Base-by-base conservation (phyloP, 148 eudicot species). In the Camellia lanceoleosa region DNA sequence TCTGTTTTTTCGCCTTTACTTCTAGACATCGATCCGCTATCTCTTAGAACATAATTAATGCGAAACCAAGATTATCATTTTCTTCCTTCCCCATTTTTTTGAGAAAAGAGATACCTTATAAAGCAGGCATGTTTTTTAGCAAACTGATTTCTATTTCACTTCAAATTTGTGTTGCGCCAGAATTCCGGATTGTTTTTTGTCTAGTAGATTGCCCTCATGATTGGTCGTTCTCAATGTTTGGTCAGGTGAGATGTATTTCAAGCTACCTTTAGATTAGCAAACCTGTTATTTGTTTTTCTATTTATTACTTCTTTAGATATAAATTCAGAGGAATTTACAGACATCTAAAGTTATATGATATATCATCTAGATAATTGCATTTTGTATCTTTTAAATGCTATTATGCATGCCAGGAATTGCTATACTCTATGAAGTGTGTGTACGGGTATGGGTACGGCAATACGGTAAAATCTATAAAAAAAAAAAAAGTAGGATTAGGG, bases 191-290 rank as follows among this genome's bases (percentile, higher is more conserved):
- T 42, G 68, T 94, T 76, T 94, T 87, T 78, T 87, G 88, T 71
- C 82, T 94, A 10, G 92, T 87, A 81, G 89, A 92, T 73, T 89
- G 94, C 79, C 98, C 98, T 42, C 98, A 94, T 79, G 98, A 94
- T 87, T 94, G 98, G 98, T 87, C 92, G 71, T 94, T 94, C 80
- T 19, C 38, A 30, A 30, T 30, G 38, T 30, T 30, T 30, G 38
- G 38, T 1, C 1, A 1, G 38, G 38, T 30, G 38, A 30, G 38
- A 30, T 30, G 38, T 30, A 30, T 30, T 30, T 30, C 38, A 30
- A 30, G 38, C 38, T 30, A 1, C 38, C 38, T 30, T 30, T 30
- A 30, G 38, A 30, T 30, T 30, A 1, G 38, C 38, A 1, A 1
- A 74, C 6, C 49, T 3, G 18, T 15, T 56, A 43, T 49, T 74